Percentiles rank a stretch among this genome's conserved stretches.
phyloP scores from a whole-genome alignment of 2,329 filamentous ascomycete species.

The Colletotrichum musicola region DNA sequence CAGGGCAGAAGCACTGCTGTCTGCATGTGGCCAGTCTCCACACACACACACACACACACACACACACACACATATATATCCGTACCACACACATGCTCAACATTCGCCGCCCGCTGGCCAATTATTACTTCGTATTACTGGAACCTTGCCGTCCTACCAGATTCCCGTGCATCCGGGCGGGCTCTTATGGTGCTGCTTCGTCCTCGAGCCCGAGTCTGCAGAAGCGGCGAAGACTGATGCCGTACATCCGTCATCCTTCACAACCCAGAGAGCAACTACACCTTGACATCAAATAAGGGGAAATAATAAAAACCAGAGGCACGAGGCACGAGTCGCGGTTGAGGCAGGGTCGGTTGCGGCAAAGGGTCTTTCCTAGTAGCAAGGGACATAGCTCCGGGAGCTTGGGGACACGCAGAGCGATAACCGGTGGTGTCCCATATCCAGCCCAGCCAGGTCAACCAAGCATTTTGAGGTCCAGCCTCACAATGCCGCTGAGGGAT shows the following conservation, averaged over 20 bases:
- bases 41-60: not conserved
- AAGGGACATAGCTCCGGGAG: conserved; percentile 32
- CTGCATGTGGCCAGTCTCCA: conserved; percentile 12
- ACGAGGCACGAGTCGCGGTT: not conserved
- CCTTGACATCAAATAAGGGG: no score
- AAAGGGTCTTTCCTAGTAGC: conserved; percentile 20
- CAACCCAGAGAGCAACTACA: no score
- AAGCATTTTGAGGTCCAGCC: not conserved
- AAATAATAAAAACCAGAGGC: no score
- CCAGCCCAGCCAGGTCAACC: conserved; percentile 1
- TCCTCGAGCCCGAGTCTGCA: not conserved
- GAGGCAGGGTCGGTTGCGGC: conserved; percentile 2
- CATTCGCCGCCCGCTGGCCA: conserved; percentile 11
- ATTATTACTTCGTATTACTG: conserved; percentile 1
- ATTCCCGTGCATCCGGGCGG: conserved; percentile 23
- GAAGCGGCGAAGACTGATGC: not conserved
- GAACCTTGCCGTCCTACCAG: conserved; percentile 10
- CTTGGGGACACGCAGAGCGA: conserved; percentile 10
- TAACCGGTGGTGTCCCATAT: conserved; percentile 8
- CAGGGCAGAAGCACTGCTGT: conserved; percentile 13
- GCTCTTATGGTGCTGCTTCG: conserved; percentile 10
- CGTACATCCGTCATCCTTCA: no score
- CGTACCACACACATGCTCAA: not conserved
- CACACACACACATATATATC: no score
- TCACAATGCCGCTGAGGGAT: not conserved